Conservation (phyloP, 129 eudicot species). For the Heracleum sosnowskyi region DNA sequence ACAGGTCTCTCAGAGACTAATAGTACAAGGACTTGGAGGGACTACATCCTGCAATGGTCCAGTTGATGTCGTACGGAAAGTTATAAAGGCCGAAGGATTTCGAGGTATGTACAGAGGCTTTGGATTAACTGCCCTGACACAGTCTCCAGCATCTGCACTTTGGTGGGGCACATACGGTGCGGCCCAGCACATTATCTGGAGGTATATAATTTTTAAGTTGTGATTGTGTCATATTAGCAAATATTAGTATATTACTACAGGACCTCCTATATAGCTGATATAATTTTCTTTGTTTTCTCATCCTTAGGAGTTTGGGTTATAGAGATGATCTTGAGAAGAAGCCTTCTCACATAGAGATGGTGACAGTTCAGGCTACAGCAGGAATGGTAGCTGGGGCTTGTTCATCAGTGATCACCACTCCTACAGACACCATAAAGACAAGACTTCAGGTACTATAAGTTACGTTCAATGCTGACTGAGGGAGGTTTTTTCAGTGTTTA, state of each 20-base stretch:
- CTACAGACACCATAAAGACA: slow-evolving; percentile 59
- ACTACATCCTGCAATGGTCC: slow-evolving; percentile 47
- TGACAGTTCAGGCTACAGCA: slow-evolving; percentile 54
- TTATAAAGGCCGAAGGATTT: slow-evolving; percentile 43
- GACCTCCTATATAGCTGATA: not conserved
- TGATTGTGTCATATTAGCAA: too few species aligned
- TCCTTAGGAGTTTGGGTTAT: slow-evolving; percentile 47
- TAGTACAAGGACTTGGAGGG: slow-evolving; percentile 70
- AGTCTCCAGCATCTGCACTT: slow-evolving; percentile 69
- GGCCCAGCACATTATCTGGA: slow-evolving; percentile 63
- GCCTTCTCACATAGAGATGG: slow-evolving; percentile 53
- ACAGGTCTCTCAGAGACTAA: slow-evolving; percentile 35
- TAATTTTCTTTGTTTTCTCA: not conserved
- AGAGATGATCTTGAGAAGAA: slow-evolving; percentile 29
- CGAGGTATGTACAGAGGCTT: slow-evolving; percentile 64
- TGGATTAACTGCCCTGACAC: slow-evolving; percentile 52
- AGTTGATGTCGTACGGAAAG: slow-evolving; percentile 42
- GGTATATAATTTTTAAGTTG: slow-evolving; percentile 27
- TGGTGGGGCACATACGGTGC: slow-evolving; percentile 78
- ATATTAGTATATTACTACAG: not conserved
- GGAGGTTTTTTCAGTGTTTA: not conserved
- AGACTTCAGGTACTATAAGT: slow-evolving; percentile 44
- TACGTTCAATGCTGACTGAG: not conserved
- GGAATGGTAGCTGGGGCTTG: slow-evolving; percentile 65
- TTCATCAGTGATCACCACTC: slow-evolving; percentile 61